These are phyloP conservation scores for Hypoxylon sp. DNA, from an alignment of 2,329 filamentous ascomycete genomes.

Conservation along the genomic window DNA sequence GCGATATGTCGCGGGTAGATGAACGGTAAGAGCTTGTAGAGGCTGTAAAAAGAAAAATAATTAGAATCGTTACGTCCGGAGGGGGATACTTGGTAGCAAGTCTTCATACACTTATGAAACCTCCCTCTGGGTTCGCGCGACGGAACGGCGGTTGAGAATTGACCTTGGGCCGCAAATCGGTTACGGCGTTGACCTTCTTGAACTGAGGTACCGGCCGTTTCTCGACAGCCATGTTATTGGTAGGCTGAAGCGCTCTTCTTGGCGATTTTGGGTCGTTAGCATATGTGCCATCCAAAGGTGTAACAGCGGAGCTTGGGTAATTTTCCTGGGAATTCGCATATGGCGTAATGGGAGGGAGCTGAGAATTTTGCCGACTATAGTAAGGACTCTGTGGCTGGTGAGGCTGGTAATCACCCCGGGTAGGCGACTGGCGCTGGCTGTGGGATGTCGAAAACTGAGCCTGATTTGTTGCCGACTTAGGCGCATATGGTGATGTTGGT, in stretches of 20 bases:
- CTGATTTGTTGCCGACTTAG: conserved; percentile 71
- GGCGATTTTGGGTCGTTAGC: conserved; percentile 71
- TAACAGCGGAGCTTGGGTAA: conserved; percentile 80
- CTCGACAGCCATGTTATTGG: conserved; percentile 59
- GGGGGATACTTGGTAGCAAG: conserved; percentile 15
- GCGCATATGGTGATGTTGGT: conserved; percentile 82
- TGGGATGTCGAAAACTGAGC: conserved; percentile 68
- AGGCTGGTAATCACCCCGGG: conserved; percentile 73
- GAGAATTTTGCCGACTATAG: conserved; percentile 69
- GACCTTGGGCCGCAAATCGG: conserved; percentile 85
- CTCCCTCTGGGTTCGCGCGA: conserved; percentile 94
- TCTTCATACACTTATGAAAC: conserved; percentile 90
- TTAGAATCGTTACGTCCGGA: conserved; percentile 47
- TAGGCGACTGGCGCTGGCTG: conserved; percentile 82
- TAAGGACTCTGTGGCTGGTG: conserved; percentile 71
- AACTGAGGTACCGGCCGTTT: conserved; percentile 89
- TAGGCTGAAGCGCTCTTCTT: conserved; percentile 65
- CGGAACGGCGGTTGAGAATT: conserved; percentile 91
- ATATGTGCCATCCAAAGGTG: conserved; percentile 78
- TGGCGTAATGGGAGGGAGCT: conserved; percentile 80
- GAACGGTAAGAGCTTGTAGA: conserved; percentile 92
- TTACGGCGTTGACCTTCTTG: conserved; percentile 78
- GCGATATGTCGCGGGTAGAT: conserved; percentile 94
- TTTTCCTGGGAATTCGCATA: conserved; percentile 78
- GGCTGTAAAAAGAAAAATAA: conserved; percentile 68